phyloP scores from a whole-genome alignment of 1,284 basidiomycete genomes.

The Melampsora larici-populina region DNA sequence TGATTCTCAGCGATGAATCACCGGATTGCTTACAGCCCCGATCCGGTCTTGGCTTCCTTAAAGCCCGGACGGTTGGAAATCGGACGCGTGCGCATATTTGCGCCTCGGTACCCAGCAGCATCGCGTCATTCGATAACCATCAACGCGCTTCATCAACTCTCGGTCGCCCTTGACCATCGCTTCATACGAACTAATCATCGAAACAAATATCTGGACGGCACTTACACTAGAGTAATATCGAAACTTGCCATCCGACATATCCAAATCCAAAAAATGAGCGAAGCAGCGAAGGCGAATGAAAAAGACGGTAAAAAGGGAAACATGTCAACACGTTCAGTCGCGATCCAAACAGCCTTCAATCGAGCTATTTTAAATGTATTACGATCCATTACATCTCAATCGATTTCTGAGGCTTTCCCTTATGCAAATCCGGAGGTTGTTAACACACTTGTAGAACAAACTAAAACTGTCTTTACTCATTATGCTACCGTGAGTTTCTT shows the following conservation, averaged over 20 bases:
- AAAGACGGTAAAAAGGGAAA: too few species aligned
- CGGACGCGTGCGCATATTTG: too few species aligned
- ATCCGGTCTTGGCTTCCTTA: too few species aligned
- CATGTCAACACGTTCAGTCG: not conserved
- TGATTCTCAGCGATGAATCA: too few species aligned
- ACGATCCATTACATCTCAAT: conserved; percentile 7
- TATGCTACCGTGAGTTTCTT: conserved; percentile 15
- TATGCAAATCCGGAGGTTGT: conserved; percentile 33
- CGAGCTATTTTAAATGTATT: conserved; percentile 20
- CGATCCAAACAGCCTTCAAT: conserved; percentile 9
- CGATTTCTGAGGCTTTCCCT: conserved; percentile 23
- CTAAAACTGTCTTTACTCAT: conserved; percentile 23
- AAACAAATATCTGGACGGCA: not conserved
- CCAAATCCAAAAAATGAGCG: not conserved
- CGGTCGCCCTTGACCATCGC: not conserved
- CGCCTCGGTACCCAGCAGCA: too few species aligned
- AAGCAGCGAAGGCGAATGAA: not conserved
- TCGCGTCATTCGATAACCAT: too few species aligned
- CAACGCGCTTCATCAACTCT: not conserved
- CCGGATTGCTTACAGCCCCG: too few species aligned
- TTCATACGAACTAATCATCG: not conserved
- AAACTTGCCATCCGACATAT: not conserved
- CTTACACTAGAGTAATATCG: not conserved
- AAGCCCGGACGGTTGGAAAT: too few species aligned
- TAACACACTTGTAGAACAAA: conserved; percentile 24